phyloP scores from a whole-genome alignment of 2,329 filamentous ascomycete genomes.

The Ascosphaera apis region DNA sequence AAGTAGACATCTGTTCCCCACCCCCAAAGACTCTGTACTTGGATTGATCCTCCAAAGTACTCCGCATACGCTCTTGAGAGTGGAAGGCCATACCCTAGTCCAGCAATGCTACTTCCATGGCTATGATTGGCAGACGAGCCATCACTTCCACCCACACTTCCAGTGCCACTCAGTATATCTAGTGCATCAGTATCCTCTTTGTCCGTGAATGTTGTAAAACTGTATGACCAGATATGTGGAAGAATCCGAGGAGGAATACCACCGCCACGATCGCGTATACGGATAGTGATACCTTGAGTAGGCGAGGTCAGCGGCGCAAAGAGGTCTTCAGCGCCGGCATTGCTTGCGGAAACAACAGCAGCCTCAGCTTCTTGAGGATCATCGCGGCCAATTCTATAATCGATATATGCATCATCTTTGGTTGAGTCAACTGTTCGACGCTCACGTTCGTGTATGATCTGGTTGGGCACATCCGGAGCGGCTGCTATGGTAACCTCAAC shows the following conservation, averaged over 20 bases:
- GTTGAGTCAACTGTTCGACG: slow-evolving; percentile 8
- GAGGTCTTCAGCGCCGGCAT: slow-evolving; percentile 8
- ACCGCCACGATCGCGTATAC: slow-evolving; percentile 85
- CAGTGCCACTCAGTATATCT: slow-evolving; percentile 49
- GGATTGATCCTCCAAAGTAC: slow-evolving; percentile 90
- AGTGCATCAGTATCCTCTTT: slow-evolving; percentile 42
- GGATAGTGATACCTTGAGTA: slow-evolving; percentile 70
- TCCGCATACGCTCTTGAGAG: slow-evolving; percentile 85
- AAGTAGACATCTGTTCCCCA: slow-evolving; percentile 60
- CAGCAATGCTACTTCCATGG: slow-evolving; percentile 66
- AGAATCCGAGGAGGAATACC: slow-evolving; percentile 71
- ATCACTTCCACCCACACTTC: slow-evolving; percentile 9
- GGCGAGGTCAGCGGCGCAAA: slow-evolving; percentile 18
- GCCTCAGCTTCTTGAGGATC: slow-evolving; percentile 5
- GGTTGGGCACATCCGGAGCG: slow-evolving; percentile 27
- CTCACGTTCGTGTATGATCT: slow-evolving; percentile 22
- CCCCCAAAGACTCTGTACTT: slow-evolving; percentile 83
- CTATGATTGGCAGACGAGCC: slow-evolving; percentile 12
- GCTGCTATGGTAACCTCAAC: slow-evolving; percentile 82
- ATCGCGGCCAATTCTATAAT: slow-evolving; percentile 11
- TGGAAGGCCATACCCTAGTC: slow-evolving; percentile 78
- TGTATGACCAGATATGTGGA: slow-evolving; percentile 86
- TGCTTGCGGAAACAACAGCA: slow-evolving; percentile 7
- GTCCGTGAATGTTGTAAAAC: slow-evolving; percentile 75
- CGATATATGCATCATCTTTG: slow-evolving; percentile 10